phyloP scores from a whole-genome alignment of 768 basidiomycete genomes.

The Tylopilus intermedius region DNA sequence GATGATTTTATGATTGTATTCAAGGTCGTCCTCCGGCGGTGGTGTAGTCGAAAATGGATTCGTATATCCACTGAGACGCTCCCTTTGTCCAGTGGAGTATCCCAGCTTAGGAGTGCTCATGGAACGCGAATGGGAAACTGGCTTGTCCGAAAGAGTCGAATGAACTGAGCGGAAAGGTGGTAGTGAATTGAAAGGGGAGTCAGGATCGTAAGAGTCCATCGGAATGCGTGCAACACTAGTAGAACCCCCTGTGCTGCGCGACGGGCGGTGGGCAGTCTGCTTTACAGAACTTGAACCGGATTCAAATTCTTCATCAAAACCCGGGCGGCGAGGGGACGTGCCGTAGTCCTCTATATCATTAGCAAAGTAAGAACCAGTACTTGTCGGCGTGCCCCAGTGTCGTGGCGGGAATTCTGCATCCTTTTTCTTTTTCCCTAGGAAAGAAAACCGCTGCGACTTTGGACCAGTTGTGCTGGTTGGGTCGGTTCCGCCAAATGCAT shows the following conservation, averaged over 20 bases:
- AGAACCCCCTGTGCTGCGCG: conserved; percentile 14
- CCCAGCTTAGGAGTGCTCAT: conserved; percentile 27
- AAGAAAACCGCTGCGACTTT: conserved; percentile 27
- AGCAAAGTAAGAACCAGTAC: conserved; percentile 55
- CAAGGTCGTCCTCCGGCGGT: conserved; percentile 19
- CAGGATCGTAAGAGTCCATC: conserved; percentile 30
- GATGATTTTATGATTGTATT: conserved; percentile 6
- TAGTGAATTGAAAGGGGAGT: conserved; percentile 32
- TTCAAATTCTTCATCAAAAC: conserved; percentile 43
- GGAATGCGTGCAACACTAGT: conserved; percentile 7
- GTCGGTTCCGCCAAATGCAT: conserved; percentile 45
- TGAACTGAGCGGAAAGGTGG: conserved; percentile 32
- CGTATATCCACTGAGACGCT: conserved; percentile 9
- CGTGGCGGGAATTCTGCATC: conserved; percentile 53
- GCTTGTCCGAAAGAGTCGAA: conserved; percentile 30
- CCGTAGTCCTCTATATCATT: conserved; percentile 17
- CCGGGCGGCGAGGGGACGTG: conserved; percentile 8
- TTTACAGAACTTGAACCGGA: conserved; percentile 37
- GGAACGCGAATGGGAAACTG: conserved; percentile 32
- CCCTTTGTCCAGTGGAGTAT: conserved; percentile 10
- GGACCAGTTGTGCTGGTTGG: conserved; percentile 29
- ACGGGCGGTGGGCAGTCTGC: conserved; percentile 22
- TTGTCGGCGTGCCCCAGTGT: conserved; percentile 51
- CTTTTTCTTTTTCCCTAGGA: conserved; percentile 44
- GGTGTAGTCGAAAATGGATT: conserved; percentile 28